Evolutionary conservation across 108 stramenopile genomes (phyloP).

Genomic region (Skeletonema menzelii): DNA sequence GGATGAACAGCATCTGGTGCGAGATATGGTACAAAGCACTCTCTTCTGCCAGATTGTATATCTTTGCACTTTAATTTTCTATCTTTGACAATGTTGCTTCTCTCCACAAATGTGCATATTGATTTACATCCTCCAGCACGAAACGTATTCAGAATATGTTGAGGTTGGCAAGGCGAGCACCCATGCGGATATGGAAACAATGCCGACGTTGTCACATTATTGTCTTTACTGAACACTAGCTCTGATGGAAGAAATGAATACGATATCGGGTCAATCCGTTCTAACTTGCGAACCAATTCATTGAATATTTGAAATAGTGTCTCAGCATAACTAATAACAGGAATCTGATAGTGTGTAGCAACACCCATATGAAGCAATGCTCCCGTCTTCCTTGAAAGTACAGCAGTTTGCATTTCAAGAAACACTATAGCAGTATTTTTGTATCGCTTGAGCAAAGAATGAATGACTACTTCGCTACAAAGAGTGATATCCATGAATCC

Average conservation of each 20-base stretch:
- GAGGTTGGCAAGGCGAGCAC: constrained; percentile 43
- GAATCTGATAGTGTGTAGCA: constrained; percentile 70
- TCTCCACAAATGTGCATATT: constrained; percentile 44
- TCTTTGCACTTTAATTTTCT: constrained; percentile 39
- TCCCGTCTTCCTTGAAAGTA: constrained; percentile 54
- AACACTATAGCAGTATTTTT: constrained; percentile 53
- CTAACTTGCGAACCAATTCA: constrained; percentile 25
- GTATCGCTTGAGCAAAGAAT: constrained; percentile 42
- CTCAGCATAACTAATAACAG: constrained; percentile 61
- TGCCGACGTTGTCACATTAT: constrained; percentile 23
- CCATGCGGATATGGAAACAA: constrained; percentile 62
- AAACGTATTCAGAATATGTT: constrained; percentile 50
- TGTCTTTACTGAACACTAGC: constrained; percentile 13
- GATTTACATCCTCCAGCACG: constrained; percentile 51
- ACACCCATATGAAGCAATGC: constrained; percentile 62
- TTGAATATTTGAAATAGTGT: constrained; percentile 57
- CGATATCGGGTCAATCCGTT: constrained; percentile 30
- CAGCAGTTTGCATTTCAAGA: constrained; percentile 67
- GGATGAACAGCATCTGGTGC: constrained; percentile 65
- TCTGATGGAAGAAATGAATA: constrained; percentile 35
- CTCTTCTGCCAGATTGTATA: constrained; percentile 30
- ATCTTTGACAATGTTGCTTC: constrained; percentile 25
- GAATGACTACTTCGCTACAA: constrained; percentile 60
- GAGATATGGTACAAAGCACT: constrained; percentile 55
- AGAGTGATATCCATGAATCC: constrained; percentile 55